Evolutionary conservation across 1,139 yeast species (phyloP).

Genomic region (Sugiyamaella pinicola): DNA sequence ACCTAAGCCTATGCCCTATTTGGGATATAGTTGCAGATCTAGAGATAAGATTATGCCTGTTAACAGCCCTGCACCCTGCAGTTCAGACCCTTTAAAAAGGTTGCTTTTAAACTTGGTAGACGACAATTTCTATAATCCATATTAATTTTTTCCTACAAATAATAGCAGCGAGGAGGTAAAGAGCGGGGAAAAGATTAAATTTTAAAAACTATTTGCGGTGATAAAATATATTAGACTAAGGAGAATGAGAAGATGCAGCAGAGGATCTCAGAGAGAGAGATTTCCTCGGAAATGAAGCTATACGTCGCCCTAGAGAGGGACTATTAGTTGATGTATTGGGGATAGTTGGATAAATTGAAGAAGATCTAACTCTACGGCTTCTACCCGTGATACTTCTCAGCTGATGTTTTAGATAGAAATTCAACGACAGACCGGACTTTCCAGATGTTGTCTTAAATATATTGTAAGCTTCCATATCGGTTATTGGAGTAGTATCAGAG

Average conservation of each 20-base stretch:
- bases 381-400: slow-evolving; percentile 7
- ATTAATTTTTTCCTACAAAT: too few species aligned
- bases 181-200: background rate
- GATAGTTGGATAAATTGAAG: background rate
- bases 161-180: too few species aligned
- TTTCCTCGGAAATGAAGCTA: slow-evolving; percentile 5
- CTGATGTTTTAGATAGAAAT: slow-evolving; percentile 12
- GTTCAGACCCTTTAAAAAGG: too few species aligned
- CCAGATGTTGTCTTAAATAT: slow-evolving; percentile 1
- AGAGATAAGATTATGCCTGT: background rate
- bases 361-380: slow-evolving; percentile 3
- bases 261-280: slow-evolving; percentile 11
- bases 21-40: background rate
- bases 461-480: slow-evolving; percentile 12
- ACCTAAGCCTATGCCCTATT: background rate
- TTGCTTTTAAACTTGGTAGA: too few species aligned
- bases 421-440: slow-evolving; percentile 6
- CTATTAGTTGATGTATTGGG: background rate
- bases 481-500: background rate
- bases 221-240: too few species aligned
- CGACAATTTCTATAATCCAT: too few species aligned
- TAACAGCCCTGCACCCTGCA: background rate
- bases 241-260: slow-evolving; percentile 5
- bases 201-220: background rate
- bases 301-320: slow-evolving; percentile 6